These are phyloP conservation scores for Chaetomidium leptoderma DNA, from an alignment of 495 filamentous ascomycete species.

Conservation along the genomic window DNA sequence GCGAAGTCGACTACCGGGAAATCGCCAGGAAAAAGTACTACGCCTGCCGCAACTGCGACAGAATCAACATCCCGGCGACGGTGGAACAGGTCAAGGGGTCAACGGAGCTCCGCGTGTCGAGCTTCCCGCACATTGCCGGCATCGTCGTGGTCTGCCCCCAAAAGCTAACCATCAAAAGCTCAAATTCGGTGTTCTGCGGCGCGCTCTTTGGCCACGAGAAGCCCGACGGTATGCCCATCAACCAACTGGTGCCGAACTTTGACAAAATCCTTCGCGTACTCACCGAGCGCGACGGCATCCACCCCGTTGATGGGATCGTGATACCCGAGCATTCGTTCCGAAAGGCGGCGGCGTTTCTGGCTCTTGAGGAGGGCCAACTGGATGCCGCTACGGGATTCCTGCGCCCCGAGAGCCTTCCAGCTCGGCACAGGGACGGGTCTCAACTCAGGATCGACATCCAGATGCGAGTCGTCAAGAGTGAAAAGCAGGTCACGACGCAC, in stretches of 20 bases:
- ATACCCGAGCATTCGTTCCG: constrained; percentile 95
- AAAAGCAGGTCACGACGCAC: constrained; percentile 47
- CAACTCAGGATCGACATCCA: constrained; percentile 92
- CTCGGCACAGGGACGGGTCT: constrained; percentile 81
- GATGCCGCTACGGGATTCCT: constrained; percentile 73
- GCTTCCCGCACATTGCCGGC: constrained; percentile 94
- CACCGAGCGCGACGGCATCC: constrained; percentile 78
- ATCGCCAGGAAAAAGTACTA: constrained; percentile 70
- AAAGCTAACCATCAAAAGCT: constrained; percentile 75
- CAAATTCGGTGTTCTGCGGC: constrained; percentile 89
- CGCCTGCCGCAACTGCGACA: constrained; percentile 68
- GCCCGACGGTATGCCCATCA: constrained; percentile 74
- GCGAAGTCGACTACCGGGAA: constrained; percentile 65
- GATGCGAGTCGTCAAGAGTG: constrained; percentile 90
- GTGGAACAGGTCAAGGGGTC: constrained; percentile 62
- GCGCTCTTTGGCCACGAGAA: constrained; percentile 84
- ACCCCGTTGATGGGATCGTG: constrained; percentile 87
- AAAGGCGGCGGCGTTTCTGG: constrained; percentile 76
- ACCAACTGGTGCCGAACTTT: constrained; percentile 78
- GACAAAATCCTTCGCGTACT: constrained; percentile 75
- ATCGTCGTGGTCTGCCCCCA: constrained; percentile 84
- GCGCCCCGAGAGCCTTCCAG: constrained; percentile 74
- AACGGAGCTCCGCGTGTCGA: constrained; percentile 72
- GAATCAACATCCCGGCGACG: constrained; percentile 72
- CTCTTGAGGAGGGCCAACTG: constrained; percentile 72